Evolutionary conservation across 257 asterid genomes (phyloP).

Genomic region (Cinchona pubescens): DNA sequence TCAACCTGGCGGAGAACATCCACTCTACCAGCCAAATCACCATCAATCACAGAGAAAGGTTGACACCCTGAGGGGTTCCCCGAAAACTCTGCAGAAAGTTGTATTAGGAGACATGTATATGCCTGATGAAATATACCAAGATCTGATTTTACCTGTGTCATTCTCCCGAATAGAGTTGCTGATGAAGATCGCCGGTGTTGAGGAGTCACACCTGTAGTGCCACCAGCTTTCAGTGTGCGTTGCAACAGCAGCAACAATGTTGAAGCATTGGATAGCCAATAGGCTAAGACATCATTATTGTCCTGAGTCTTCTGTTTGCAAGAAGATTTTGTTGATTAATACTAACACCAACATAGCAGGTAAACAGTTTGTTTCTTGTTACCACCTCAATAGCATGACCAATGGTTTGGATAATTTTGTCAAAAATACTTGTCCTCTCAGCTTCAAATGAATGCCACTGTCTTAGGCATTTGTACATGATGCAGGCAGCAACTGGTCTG

Average conservation of each 20-base stretch:
- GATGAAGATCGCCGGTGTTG: constrained; percentile 84
- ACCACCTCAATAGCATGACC: constrained; percentile 96
- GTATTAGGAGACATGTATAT: constrained; percentile 7
- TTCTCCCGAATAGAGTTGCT: constrained; percentile 91
- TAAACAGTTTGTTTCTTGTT: not conserved
- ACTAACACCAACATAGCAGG: not conserved
- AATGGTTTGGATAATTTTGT: constrained; percentile 89
- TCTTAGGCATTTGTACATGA: constrained; percentile 88
- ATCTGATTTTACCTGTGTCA: constrained; percentile 72
- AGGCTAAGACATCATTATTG: constrained; percentile 79
- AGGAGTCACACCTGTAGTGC: constrained; percentile 73
- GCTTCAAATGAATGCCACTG: constrained; percentile 94
- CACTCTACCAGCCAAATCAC: constrained; percentile 53
- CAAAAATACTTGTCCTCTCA: constrained; percentile 92
- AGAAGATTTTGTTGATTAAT: constrained; percentile 15
- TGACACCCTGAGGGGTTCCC: constrained; percentile 67
- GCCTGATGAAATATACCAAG: constrained; percentile 6
- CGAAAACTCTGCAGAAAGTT: constrained; percentile 73
- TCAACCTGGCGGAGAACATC: constrained; percentile 75
- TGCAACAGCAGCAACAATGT: constrained; percentile 87
- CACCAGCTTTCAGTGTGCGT: constrained; percentile 93
- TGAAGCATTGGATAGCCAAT: constrained; percentile 96
- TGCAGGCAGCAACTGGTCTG: constrained; percentile 88
- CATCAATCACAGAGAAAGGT: constrained; percentile 66
- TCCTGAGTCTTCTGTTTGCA: constrained; percentile 67